Evolutionary conservation across 1,284 basidiomycete species (phyloP).

Genomic region (Agroathelia rolfsii): DNA sequence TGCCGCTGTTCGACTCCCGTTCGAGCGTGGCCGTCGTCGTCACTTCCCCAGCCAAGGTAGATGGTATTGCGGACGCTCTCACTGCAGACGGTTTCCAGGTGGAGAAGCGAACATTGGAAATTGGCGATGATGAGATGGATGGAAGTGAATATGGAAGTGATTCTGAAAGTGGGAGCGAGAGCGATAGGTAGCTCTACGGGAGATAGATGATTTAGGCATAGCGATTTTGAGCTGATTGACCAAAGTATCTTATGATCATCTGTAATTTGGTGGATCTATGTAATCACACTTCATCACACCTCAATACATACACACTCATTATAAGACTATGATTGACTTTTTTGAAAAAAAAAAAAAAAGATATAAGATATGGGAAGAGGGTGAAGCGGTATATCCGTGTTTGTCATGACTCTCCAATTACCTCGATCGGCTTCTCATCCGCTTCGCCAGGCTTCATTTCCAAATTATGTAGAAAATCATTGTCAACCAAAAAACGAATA

Average conservation of each 20-base stretch:
- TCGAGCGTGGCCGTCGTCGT: slow-evolving; percentile 78
- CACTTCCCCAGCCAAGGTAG: slow-evolving; percentile 73
- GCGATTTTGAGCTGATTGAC: slow-evolving; percentile 7
- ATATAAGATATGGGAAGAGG: too few relatives aligned
- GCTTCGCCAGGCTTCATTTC: slow-evolving; percentile 79
- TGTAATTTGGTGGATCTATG: slow-evolving; percentile 6
- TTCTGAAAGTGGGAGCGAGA: slow-evolving; percentile 26
- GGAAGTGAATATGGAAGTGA: slow-evolving; percentile 22
- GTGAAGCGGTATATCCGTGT: slow-evolving; percentile 1
- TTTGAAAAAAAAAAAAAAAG: too few relatives aligned
- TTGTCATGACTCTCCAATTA: slow-evolving; percentile 27
- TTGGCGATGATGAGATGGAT: slow-evolving; percentile 45
- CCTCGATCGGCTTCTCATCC: slow-evolving; percentile 55
- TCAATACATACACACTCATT: too few relatives aligned
- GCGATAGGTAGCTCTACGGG: slow-evolving; percentile 25
- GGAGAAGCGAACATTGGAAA: slow-evolving; percentile 59
- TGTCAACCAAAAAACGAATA: slow-evolving; percentile 87
- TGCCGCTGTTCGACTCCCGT: slow-evolving; percentile 78
- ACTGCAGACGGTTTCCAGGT: slow-evolving; percentile 68
- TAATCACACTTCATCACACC: slow-evolving; percentile 5
- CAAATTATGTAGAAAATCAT: slow-evolving; percentile 79
- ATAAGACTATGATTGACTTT: slow-evolving; percentile 24
- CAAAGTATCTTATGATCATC: slow-evolving; percentile 1
- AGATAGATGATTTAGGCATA: slow-evolving; percentile 14
- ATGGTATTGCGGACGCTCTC: slow-evolving; percentile 63